Evolutionary conservation across 2,329 filamentous ascomycete species (phyloP).

Genomic region (Pestalotiopsis sp.): DNA sequence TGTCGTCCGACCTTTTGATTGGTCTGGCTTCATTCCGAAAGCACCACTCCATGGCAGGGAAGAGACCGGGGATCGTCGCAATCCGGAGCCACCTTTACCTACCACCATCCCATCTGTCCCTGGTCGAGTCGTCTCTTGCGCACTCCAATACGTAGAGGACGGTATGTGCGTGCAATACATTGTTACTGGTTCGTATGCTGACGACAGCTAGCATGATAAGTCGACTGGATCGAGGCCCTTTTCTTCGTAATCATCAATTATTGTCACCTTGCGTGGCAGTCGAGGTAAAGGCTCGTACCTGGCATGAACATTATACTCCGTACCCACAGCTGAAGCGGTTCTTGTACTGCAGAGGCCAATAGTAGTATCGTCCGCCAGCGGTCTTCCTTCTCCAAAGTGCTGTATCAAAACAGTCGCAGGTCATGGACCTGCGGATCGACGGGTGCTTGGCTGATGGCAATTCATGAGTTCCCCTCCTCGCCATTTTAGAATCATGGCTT

Average conservation of each 20-base stretch:
- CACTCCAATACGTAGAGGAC: background rate
- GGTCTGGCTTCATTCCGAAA: conserved; percentile 3
- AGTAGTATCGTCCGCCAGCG: too few species aligned
- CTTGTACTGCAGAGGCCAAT: too few species aligned
- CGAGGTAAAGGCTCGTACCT: background rate
- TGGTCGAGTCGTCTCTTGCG: background rate
- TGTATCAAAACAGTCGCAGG: too few species aligned
- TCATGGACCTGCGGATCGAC: background rate
- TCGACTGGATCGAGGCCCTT: background rate
- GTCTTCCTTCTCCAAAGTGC: too few species aligned
- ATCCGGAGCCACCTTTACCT: background rate
- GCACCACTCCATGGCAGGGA: background rate
- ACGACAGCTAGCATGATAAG: background rate
- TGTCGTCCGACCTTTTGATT: conserved; percentile 9
- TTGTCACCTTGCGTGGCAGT: background rate
- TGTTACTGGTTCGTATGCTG: too few species aligned
- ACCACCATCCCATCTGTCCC: conserved; percentile 1
- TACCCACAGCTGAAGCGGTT: too few species aligned
- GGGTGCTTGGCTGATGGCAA: background rate
- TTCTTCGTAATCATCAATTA: background rate
- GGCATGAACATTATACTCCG: background rate
- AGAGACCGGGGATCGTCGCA: background rate
- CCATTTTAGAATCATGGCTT: background rate
- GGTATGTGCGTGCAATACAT: too few species aligned
- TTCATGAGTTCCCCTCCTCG: background rate